Base-by-base conservation (phyloP, 495 filamentous ascomycete species). In the Lasiosphaeris hirsuta region DNA sequence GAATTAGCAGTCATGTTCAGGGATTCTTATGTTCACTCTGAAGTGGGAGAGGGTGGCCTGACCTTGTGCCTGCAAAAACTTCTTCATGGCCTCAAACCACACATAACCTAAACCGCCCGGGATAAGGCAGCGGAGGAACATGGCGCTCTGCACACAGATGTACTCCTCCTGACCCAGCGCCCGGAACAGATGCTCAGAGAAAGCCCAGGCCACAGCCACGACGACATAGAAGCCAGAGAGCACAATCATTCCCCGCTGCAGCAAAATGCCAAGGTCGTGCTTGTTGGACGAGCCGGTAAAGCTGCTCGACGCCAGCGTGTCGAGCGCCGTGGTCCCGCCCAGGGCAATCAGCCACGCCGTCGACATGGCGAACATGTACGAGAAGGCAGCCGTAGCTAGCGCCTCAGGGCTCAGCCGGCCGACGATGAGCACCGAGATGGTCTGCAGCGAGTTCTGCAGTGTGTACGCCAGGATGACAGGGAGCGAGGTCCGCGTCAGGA, bases 21-120 rank as follows among this genome's bases (percentile, higher is more conserved):
- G 23, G 7, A 23, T n/a, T 18, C 49, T 13, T 33, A 35, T 18
- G 10, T n/a, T n/a, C n/a, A n/a, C n/a, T n/a, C n/a, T n/a, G 23
- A 19, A 49, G 7, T 34, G 43, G 30, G 34, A 38, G 37, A 35
- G 35, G 49, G 3, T 6, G 15, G n/a, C n/a, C 61, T 19, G 74
- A 88, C 87, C 89, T 77, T 96, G 92, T 3, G 92, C 92, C 69
- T 96, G 92, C 11, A 96, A 74, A 63, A 86, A 96, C 71, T 96
- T 96, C 72, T 96, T 96, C 83, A 90, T 86, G 10, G 84, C 75
- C 69, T 96, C 92, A 63, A 96, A 96, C 69, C 90, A 96, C 43
- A 96, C 85, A 69, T 96, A 96, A 1, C 91, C 92, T 45, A 96
- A 63, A 0, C 92, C 92, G 4, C 92, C 91, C 0, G 92, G 92